phyloP scores from a whole-genome alignment of 1,139 yeast genomes.

The Suhomyces yuchorum region DNA sequence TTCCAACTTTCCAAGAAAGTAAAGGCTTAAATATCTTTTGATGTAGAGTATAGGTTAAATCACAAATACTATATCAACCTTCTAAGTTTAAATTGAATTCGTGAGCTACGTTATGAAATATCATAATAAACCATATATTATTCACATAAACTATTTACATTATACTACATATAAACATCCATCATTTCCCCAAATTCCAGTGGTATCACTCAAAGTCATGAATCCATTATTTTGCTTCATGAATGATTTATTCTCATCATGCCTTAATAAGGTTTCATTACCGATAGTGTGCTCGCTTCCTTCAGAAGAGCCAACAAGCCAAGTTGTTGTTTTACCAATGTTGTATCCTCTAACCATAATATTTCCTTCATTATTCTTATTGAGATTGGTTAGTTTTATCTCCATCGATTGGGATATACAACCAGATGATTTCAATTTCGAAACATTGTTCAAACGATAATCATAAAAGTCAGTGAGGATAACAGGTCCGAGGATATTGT shows the following conservation, averaged over 20 bases:
- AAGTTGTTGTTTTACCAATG: conserved; percentile 51
- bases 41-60: conserved; percentile 2
- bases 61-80: conserved; percentile 1
- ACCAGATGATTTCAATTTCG: conserved; percentile 35
- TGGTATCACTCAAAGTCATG: conserved; percentile 50
- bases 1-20: conserved; percentile 7
- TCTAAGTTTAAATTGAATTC: neutral
- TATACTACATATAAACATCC: conserved; percentile 62
- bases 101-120: neutral
- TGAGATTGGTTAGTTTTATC: conserved; percentile 43
- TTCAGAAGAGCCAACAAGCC: conserved; percentile 13
- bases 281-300: conserved; percentile 15
- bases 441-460: conserved; percentile 45
- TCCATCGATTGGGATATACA: conserved; percentile 55
- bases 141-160: conserved; percentile 9
- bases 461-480: conserved; percentile 63
- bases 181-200: conserved; percentile 68
- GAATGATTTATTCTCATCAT: conserved; percentile 27
- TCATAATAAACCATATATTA: neutral
- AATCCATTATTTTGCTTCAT: conserved; percentile 57
- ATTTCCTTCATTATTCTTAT: conserved; percentile 45
- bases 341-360: conserved; percentile 65
- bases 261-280: conserved; percentile 5
- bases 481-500: conserved; percentile 58
- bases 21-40: conserved; percentile 2